phyloP scores from a whole-genome alignment of 768 basidiomycete genomes.

The Sporobolomyces pararoseus region DNA sequence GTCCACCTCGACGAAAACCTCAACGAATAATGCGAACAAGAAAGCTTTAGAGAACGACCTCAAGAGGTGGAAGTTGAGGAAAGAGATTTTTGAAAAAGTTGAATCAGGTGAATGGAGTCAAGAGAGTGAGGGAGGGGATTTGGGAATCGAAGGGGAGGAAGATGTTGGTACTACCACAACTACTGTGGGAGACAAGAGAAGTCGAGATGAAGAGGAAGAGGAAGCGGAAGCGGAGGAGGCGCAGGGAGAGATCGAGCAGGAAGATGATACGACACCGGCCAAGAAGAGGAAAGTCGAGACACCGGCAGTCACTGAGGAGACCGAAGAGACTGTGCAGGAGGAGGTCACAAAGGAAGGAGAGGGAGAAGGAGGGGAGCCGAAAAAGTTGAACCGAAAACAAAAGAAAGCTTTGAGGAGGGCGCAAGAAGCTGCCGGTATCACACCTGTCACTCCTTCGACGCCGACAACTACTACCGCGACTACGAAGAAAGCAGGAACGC shows the following conservation, averaged over 20 bases:
- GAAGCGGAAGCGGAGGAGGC: background rate
- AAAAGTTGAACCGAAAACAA: constrained; percentile 23
- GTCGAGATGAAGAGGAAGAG: constrained; percentile 45
- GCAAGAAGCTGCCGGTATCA: constrained; percentile 2
- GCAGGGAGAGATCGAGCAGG: background rate
- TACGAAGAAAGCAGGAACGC: constrained; percentile 12
- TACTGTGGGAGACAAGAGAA: constrained; percentile 48
- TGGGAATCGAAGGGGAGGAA: constrained; percentile 48
- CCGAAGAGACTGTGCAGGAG: background rate
- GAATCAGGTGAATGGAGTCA: constrained; percentile 57
- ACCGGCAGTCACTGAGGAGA: background rate
- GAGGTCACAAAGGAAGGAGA: background rate
- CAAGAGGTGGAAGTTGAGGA: constrained; percentile 52
- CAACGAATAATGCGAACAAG: too few species aligned
- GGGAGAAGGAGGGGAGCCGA: constrained; percentile 1
- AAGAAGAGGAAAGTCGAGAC: constrained; percentile 14
- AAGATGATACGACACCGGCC: constrained; percentile 11
- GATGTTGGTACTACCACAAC: constrained; percentile 40
- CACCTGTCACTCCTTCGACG: background rate
- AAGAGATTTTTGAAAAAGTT: constrained; percentile 64
- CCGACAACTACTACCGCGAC: background rate
- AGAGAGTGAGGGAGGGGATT: constrained; percentile 60
- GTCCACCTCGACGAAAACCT: too few species aligned
- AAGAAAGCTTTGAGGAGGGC: constrained; percentile 27
- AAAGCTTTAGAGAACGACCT: constrained; percentile 15